Evolutionary conservation across 768 basidiomycete genomes (phyloP).

Genomic region (Termitomyces sp.): DNA sequence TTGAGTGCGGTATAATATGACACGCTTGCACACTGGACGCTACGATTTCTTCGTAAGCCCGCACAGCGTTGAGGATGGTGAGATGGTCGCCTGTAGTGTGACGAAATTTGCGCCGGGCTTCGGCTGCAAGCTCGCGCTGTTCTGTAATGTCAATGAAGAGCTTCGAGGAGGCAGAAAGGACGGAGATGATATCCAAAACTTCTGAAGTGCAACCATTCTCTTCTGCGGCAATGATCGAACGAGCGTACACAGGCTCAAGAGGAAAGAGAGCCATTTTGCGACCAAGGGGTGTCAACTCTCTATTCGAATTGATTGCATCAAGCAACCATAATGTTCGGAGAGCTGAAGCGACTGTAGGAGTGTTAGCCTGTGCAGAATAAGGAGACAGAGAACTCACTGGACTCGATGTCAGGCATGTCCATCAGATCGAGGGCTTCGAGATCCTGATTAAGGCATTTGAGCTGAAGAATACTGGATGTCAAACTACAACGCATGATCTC

Average conservation of each 20-base stretch:
- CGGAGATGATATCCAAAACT: slow-evolving; percentile 80
- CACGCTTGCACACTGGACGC: too few species aligned
- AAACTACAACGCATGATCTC: slow-evolving; percentile 91
- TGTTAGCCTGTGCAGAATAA: neutral
- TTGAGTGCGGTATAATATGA: too few species aligned
- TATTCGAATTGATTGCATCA: slow-evolving; percentile 69
- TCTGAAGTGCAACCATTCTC: slow-evolving; percentile 72
- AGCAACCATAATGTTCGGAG: slow-evolving; percentile 76
- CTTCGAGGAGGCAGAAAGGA: slow-evolving; percentile 79
- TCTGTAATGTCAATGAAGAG: slow-evolving; percentile 79
- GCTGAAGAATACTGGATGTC: slow-evolving; percentile 78
- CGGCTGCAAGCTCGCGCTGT: slow-evolving; percentile 68
- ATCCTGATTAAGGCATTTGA: slow-evolving; percentile 82
- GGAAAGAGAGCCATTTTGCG: slow-evolving; percentile 89
- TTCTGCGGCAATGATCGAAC: slow-evolving; percentile 77
- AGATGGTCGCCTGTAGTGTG: slow-evolving; percentile 90
- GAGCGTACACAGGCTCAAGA: slow-evolving; percentile 81
- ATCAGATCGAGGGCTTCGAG: slow-evolving; percentile 83
- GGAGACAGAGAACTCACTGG: slow-evolving; percentile 52
- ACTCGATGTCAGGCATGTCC: slow-evolving; percentile 77
- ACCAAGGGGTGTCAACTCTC: slow-evolving; percentile 69
- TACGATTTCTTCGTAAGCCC: slow-evolving; percentile 74
- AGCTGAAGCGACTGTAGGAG: slow-evolving; percentile 53
- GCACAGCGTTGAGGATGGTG: slow-evolving; percentile 82
- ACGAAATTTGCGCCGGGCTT: slow-evolving; percentile 74